Evolutionary conservation across 2,329 filamentous ascomycete species (phyloP).

Genomic region (Aspergillus hortae): DNA sequence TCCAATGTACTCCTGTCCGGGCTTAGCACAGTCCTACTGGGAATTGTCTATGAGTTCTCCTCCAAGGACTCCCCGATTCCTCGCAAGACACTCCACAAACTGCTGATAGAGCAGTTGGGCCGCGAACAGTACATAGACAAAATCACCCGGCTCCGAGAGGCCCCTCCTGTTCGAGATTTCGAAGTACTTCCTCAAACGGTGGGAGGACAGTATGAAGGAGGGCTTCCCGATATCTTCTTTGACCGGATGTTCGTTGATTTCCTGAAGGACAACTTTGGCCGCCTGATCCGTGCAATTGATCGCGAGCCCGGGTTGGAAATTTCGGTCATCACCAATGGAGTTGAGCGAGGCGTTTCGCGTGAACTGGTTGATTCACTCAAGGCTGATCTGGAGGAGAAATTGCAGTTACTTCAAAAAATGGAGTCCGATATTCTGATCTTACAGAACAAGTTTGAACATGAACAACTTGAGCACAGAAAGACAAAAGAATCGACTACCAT

Average conservation of each 20-base stretch:
- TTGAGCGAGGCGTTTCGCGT: slow-evolving; percentile 88
- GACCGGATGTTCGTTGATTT: slow-evolving; percentile 87
- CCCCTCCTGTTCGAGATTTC: slow-evolving; percentile 80
- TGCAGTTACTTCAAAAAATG: slow-evolving; percentile 55
- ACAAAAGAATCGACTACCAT: slow-evolving; percentile 57
- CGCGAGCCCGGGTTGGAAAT: slow-evolving; percentile 86
- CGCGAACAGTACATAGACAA: slow-evolving; percentile 84
- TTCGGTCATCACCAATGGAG: slow-evolving; percentile 70
- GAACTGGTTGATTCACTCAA: slow-evolving; percentile 86
- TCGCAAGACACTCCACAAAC: slow-evolving; percentile 71
- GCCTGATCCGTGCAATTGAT: slow-evolving; percentile 79
- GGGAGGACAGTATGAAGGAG: slow-evolving; percentile 50
- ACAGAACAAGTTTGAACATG: slow-evolving; percentile 61
- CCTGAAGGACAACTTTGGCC: slow-evolving; percentile 91
- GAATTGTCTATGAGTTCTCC: slow-evolving; percentile 92
- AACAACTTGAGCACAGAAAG: slow-evolving; percentile 67
- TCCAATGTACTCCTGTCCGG: slow-evolving; percentile 71
- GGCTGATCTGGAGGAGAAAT: slow-evolving; percentile 71
- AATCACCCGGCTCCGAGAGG: slow-evolving; percentile 70
- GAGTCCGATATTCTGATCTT: slow-evolving; percentile 54
- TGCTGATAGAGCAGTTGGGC: slow-evolving; percentile 72
- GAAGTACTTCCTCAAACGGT: slow-evolving; percentile 76
- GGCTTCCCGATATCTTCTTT: slow-evolving; percentile 76
- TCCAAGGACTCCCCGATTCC: slow-evolving; percentile 94
- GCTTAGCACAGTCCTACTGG: slow-evolving; percentile 77